Base-by-base conservation (phyloP, 768 basidiomycete species). In the Boletus huronensis region DNA sequence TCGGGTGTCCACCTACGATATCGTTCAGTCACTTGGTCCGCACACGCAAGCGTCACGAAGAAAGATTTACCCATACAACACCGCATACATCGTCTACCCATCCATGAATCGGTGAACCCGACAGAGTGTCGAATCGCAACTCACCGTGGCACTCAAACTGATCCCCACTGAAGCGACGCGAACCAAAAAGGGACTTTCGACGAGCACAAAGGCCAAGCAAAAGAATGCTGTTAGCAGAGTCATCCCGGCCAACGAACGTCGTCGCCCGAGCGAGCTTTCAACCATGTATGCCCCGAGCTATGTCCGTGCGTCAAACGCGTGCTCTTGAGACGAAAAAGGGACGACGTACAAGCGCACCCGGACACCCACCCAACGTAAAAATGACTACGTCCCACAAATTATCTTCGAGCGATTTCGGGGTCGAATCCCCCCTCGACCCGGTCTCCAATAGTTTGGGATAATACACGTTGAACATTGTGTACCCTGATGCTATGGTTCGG, bases 401-500 rank as follows among this genome's bases (percentile, higher is more conserved):
- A 52, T 79, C 81, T 60, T 81, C 78, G 16, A 86, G 67, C 1
- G 79, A 75, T 63, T 81, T 80, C 1, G 76, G 65, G 13, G 64
- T 58, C 14, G 53, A 53, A 14, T 64, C 54, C 6, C 58, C 54
- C n/a, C 50, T 54, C 3, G 64, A 54, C 2, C 57, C 56, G 26
- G 80, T 79, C 72, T 96, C 93, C 35, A 96, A 72, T 11, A 94
- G 74, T 64, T 91, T 95, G 0, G 93, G 93, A 19, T 94, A 78
- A 65, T 83, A 96, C 26, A 93, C 90, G 65, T 95, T 96, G 71
- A 96, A 95, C 85, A 96, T 93, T 2, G 90, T 93, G 63, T 85
- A 93, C 0, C 83, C 88, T 90, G 42, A 17, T n/a, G 21, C 28
- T 25, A 36, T n/a, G 1, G 32, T 46, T 29, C 0, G 10, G 48